Evolutionary conservation across 257 asterid species (phyloP).

Genomic region (Leptodermis oblonga): DNA sequence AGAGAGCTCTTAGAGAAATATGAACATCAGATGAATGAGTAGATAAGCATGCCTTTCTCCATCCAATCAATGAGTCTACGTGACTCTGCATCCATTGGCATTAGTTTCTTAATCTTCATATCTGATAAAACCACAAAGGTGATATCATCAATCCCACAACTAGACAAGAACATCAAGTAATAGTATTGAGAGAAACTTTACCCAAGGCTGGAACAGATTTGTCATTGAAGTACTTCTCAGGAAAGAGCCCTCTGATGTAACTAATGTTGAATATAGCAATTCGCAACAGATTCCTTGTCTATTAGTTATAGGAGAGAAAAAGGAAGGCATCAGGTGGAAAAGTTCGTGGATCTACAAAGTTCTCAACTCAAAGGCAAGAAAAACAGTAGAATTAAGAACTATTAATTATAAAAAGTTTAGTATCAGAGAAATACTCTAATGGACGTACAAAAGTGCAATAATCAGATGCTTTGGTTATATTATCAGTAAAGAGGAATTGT

Average conservation of each 20-base stretch:
- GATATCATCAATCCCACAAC: slow-evolving; percentile 14
- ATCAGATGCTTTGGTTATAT: not conserved
- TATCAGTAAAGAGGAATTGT: not conserved
- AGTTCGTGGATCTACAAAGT: not conserved
- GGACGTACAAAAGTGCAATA: not conserved
- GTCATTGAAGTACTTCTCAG: slow-evolving; percentile 87
- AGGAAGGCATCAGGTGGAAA: not conserved
- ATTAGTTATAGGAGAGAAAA: slow-evolving; percentile 9
- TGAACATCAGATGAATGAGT: slow-evolving; percentile 5
- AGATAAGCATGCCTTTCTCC: slow-evolving; percentile 71
- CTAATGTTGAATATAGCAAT: slow-evolving; percentile 97
- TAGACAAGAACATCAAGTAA: not conserved
- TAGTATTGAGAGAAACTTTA: slow-evolving; percentile 18
- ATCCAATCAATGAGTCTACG: slow-evolving; percentile 96
- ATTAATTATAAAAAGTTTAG: not conserved
- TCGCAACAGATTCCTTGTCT: slow-evolving; percentile 92
- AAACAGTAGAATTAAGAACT: not conserved
- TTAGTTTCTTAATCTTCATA: slow-evolving; percentile 95
- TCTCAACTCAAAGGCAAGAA: not conserved
- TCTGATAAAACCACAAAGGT: slow-evolving; percentile 36
- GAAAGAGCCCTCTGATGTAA: slow-evolving; percentile 93
- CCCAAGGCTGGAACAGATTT: slow-evolving; percentile 94
- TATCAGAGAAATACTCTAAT: not conserved
- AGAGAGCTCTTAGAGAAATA: slow-evolving; percentile 8
- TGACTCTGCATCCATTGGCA: slow-evolving; percentile 98